These are phyloP conservation scores for Rhizopogon salebrosus DNA, from an alignment of 768 basidiomycete genomes.

Conservation along the genomic window DNA sequence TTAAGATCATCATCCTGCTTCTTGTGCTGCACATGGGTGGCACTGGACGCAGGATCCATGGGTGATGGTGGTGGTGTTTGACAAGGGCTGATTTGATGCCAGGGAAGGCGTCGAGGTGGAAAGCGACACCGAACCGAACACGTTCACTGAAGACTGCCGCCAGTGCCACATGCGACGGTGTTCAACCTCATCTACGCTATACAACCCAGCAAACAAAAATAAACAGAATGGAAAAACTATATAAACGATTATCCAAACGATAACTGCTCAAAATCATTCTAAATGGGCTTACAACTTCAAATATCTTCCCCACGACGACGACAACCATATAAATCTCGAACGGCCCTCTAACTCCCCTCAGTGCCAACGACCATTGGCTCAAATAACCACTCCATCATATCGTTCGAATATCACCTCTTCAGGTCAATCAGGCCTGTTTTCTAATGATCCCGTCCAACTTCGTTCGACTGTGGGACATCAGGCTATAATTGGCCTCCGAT, in stretches of 20 bases:
- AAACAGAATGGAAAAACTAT: neutral
- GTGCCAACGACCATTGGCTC: neutral
- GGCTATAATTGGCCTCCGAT: constrained; percentile 5
- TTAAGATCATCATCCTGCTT: constrained; percentile 43
- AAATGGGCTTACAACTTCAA: neutral
- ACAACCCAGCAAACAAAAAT: constrained; percentile 1
- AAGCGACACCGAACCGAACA: constrained; percentile 14
- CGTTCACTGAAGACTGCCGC: neutral
- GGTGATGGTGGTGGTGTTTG: neutral
- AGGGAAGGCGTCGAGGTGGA: constrained; percentile 9
- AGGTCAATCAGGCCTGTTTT: neutral
- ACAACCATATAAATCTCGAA: neutral
- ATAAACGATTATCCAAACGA: neutral
- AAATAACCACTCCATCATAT: neutral
- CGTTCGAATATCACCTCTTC: neutral
- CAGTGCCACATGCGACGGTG: constrained; percentile 1
- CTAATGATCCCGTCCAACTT: neutral
- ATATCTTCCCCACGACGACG: neutral
- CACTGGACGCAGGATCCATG: constrained; percentile 16
- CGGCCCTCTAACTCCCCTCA: neutral
- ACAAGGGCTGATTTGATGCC: constrained; percentile 8
- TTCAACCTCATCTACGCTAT: constrained; percentile 1
- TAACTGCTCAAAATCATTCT: neutral
- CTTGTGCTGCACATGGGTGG: constrained; percentile 43
- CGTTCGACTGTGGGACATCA: neutral